Conservation (phyloP, 768 basidiomycete genomes). For the Cystobasidium tubakii region DNA sequence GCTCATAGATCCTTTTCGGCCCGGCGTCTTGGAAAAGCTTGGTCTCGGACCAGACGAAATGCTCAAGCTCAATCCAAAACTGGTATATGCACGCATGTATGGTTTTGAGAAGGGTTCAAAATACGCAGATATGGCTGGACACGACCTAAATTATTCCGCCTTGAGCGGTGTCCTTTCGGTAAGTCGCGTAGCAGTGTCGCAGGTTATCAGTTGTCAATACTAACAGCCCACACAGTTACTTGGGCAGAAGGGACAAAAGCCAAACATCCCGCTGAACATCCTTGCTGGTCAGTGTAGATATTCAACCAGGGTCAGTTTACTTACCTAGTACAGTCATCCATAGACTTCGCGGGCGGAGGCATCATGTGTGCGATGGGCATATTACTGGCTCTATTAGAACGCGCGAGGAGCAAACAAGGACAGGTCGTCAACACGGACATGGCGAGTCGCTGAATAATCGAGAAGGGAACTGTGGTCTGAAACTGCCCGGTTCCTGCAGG, state of each 20-base stretch:
- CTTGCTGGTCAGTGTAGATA: slow-evolving; percentile 48
- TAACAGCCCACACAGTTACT: slow-evolving; percentile 55
- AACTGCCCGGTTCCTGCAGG: slow-evolving; percentile 51
- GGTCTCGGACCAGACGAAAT: slow-evolving; percentile 72
- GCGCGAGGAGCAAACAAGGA: slow-evolving; percentile 61
- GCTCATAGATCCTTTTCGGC: slow-evolving; percentile 74
- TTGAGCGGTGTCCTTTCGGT: slow-evolving; percentile 69
- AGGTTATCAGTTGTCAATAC: too few relatives aligned
- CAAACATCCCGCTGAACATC: slow-evolving; percentile 66
- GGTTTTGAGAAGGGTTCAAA: slow-evolving; percentile 62
- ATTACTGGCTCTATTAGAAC: slow-evolving; percentile 67
- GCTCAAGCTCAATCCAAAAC: slow-evolving; percentile 59
- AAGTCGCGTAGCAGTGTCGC: too few relatives aligned
- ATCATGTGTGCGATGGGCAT: slow-evolving; percentile 66
- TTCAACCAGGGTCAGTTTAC: too few relatives aligned
- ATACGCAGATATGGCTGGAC: slow-evolving; percentile 75
- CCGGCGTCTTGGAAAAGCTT: slow-evolving; percentile 72
- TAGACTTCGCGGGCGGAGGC: slow-evolving; percentile 78
- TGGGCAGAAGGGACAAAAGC: slow-evolving; percentile 61
- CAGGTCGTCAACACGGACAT: slow-evolving; percentile 72
- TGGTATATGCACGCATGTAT: slow-evolving; percentile 69
- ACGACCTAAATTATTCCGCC: slow-evolving; percentile 79
- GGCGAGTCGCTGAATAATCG: slow-evolving; percentile 52
- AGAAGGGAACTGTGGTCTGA: not conserved
- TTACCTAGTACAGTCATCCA: too few relatives aligned